These are phyloP conservation scores for Hordeum marinum DNA, from an alignment of 176 grass and related monocot genomes.

Conservation along the genomic window DNA sequence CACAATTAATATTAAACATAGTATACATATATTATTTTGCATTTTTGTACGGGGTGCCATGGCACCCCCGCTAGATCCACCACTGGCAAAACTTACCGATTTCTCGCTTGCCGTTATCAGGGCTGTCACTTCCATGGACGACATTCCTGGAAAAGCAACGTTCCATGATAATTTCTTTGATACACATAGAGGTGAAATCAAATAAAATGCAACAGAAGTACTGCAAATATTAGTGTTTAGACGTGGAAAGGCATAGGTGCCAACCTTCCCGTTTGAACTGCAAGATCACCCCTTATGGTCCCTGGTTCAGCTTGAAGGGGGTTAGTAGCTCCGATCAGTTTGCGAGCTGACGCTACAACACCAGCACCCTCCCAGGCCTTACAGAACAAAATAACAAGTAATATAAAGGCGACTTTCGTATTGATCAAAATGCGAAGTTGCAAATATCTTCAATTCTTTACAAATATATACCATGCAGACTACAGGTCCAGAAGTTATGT, in stretches of 20 bases:
- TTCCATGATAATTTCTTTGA: slow-evolving; percentile 15
- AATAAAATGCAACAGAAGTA: background rate
- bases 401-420: background rate
- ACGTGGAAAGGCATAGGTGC: background rate
- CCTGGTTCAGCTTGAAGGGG: slow-evolving; percentile 95
- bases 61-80: too few species aligned
- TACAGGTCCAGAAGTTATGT: slow-evolving; percentile 95
- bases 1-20: too few species aligned
- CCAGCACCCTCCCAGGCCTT: slow-evolving; percentile 91
- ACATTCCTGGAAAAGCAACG: slow-evolving; percentile 67
- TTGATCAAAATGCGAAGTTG: background rate
- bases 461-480: slow-evolving; percentile 85
- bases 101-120: slow-evolving; percentile 87
- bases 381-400: slow-evolving; percentile 3
- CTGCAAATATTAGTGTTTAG: slow-evolving; percentile 4
- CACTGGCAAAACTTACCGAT: slow-evolving; percentile 43
- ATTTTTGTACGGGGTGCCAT: too few species aligned
- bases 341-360: slow-evolving; percentile 90
- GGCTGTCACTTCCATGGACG: slow-evolving; percentile 95
- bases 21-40: too few species aligned
- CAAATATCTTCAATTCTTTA: background rate
- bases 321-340: slow-evolving; percentile 92
- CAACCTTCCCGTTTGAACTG: slow-evolving; percentile 96
- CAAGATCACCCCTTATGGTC: slow-evolving; percentile 90
- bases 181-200: background rate